Evolutionary conservation across 2,329 filamentous ascomycete species (phyloP), one percentile per base, ranked within the genome.

Genomic region (Cryphonectria radicalis): DNA sequence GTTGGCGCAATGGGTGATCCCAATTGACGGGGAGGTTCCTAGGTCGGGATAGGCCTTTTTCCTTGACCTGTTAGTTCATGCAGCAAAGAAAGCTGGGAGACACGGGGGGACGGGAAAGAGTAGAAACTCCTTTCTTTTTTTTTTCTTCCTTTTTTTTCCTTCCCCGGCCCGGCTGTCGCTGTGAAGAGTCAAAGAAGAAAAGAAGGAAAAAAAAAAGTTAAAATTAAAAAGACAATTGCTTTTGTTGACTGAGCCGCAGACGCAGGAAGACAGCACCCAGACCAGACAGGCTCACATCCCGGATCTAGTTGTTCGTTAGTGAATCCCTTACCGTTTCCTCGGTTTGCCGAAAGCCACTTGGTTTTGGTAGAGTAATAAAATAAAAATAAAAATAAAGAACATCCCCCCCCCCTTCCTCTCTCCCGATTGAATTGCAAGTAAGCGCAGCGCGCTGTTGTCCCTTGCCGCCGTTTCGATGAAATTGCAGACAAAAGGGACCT

Each of bases 221-320:
- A 55, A 11, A 28, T 53, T 11, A 43, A 43, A 43, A 11, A 43
- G 42, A 40, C 37, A 40, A 40, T 40, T 40, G 37, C 37, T 40
- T 40, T 10, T 40, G 37, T 40, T 6, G 37, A 40, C 37, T 40
- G 6, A 40, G 37, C 37, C 37, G 37, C 37, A 40, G 37, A 40
- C 37, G 37, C 37, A 40, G 37, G 8, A 40, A 2, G 37, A 40
- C 37, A 40, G 7, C 50, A 25, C n/a, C n/a, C 50, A 55, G 50
- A 55, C n/a, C 50, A 55, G 50, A 55, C 50, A 55, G n/a, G 22
- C 50, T 55, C 50, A 55, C n/a, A n/a, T 17, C 68, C 68, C 63
- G 57, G 3, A 25, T 14, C 57, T 19, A 17, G 57, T 28, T 19
- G 57, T n/a, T 40, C 3, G 13, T 17, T 14, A 17, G 42, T 17